Evolutionary conservation across 176 grass and related monocot genomes (phyloP).

Genomic region (Elaeis guineensis): DNA sequence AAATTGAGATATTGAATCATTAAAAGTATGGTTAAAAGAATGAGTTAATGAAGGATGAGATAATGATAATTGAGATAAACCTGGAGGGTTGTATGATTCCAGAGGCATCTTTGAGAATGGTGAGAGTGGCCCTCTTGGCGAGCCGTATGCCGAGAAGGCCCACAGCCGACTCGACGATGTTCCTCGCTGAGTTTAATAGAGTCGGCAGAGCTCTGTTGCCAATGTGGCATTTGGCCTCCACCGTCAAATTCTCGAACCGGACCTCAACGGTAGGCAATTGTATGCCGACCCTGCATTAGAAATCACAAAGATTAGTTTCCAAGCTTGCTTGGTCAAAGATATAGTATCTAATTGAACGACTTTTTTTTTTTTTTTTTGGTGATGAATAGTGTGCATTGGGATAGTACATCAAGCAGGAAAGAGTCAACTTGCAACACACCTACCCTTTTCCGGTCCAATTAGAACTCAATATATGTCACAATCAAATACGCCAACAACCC

Average conservation of each 20-base stretch:
- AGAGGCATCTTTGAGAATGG: conserved; percentile 58
- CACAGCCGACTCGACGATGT: conserved; percentile 50
- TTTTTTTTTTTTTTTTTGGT: too few relatives aligned
- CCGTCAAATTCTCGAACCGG: conserved; percentile 58
- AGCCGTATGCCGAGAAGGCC: conserved; percentile 35
- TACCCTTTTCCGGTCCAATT: too few relatives aligned
- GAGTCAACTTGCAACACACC: too few relatives aligned
- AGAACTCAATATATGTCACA: too few relatives aligned
- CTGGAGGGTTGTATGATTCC: conserved; percentile 54
- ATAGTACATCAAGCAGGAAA: too few relatives aligned
- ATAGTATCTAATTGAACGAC: background rate
- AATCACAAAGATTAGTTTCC: background rate
- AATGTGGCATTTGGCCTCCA: conserved; percentile 66
- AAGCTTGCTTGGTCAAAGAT: background rate
- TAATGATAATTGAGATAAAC: conserved; percentile 4
- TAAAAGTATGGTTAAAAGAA: too few relatives aligned
- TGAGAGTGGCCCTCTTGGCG: conserved; percentile 52
- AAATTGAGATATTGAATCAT: background rate
- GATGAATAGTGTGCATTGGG: too few relatives aligned
- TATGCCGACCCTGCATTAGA: conserved; percentile 69
- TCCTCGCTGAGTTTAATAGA: conserved; percentile 57
- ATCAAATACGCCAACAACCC: too few relatives aligned
- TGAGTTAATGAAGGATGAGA: background rate
- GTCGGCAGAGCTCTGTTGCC: conserved; percentile 81
- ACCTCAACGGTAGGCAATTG: conserved; percentile 93